A percentile compares a stretch with the other conserved stretches of the same genome.
Conservation (phyloP, 441 rosid species). For the Croton laevigatus region DNA sequence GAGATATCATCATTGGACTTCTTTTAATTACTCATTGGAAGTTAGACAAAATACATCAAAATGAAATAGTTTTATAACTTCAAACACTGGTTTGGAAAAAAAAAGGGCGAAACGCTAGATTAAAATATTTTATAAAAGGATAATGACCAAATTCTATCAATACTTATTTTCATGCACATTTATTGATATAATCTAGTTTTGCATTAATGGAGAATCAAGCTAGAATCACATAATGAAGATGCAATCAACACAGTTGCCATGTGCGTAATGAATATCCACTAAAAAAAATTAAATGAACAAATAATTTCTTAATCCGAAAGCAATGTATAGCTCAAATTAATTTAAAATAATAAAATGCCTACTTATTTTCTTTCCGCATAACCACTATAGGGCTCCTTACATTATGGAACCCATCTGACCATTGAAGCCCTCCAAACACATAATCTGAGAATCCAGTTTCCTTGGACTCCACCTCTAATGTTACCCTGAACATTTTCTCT, state of each 20-base stretch:
- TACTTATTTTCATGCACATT: too few species aligned
- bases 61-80: too few species aligned
- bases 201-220: background rate
- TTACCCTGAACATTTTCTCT: slow-evolving; percentile 25
- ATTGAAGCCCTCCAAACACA: slow-evolving; percentile 21
- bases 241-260: background rate
- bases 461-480: slow-evolving; percentile 1
- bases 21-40: too few species aligned
- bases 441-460: background rate
- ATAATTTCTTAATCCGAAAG: background rate
- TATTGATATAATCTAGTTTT: background rate
- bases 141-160: too few species aligned
- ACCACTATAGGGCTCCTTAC: slow-evolving; percentile 26
- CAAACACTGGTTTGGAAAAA: too few species aligned
- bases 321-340: background rate
- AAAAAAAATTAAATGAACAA: background rate
- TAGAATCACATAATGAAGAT: too few species aligned
- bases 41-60: too few species aligned
- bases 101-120: too few species aligned
- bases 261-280: background rate
- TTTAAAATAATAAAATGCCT: background rate
- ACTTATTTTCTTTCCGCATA: background rate
- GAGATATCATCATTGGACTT: too few species aligned
- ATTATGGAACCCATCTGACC: slow-evolving; percentile 29
- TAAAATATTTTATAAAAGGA: too few species aligned